These are phyloP conservation scores for Coniophora puteana DNA, from an alignment of 1,284 basidiomycete species.

Conservation along the genomic window DNA sequence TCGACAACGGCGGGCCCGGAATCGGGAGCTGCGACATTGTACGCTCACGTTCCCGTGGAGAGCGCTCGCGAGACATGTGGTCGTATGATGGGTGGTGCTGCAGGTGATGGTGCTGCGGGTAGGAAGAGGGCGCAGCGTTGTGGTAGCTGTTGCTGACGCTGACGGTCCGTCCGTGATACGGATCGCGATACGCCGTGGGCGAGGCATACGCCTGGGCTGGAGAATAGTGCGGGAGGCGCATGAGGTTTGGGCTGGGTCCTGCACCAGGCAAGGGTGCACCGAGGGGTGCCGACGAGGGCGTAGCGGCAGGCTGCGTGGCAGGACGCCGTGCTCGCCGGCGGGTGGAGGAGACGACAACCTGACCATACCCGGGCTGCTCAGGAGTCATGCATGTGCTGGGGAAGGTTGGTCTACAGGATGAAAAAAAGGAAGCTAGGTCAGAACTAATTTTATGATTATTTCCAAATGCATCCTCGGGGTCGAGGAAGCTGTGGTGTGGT, in stretches of 20 bases:
- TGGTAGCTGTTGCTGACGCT: conserved; percentile 24
- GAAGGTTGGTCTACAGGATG: conserved; percentile 53
- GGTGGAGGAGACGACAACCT: conserved; percentile 63
- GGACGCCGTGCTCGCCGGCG: conserved; percentile 57
- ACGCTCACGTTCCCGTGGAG: conserved; percentile 23
- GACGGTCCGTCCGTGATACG: too few relatives aligned
- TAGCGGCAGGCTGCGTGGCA: conserved; percentile 15
- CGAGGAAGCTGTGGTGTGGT: conserved; percentile 4
- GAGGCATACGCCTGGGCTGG: conserved; percentile 17
- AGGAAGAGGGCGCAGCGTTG: conserved; percentile 23
- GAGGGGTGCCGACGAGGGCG: conserved; percentile 25
- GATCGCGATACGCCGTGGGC: too few relatives aligned
- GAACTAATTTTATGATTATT: too few relatives aligned
- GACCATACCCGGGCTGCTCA: conserved; percentile 79
- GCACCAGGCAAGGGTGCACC: conserved; percentile 22
- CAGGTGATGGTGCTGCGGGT: conserved; percentile 24
- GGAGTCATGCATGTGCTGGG: conserved; percentile 75
- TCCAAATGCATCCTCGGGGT: too few relatives aligned
- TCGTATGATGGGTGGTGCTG: conserved; percentile 11
- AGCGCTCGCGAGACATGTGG: conserved; percentile 14
- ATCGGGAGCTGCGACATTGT: conserved; percentile 13
- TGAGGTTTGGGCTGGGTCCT: conserved; percentile 15
- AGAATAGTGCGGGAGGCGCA: conserved; percentile 15
- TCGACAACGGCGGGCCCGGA: conserved; percentile 27
- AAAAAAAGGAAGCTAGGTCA: conserved; percentile 15